Base-by-base conservation (phyloP, 352 stramenopile species). In the Globisporangium acanthophoron region DNA sequence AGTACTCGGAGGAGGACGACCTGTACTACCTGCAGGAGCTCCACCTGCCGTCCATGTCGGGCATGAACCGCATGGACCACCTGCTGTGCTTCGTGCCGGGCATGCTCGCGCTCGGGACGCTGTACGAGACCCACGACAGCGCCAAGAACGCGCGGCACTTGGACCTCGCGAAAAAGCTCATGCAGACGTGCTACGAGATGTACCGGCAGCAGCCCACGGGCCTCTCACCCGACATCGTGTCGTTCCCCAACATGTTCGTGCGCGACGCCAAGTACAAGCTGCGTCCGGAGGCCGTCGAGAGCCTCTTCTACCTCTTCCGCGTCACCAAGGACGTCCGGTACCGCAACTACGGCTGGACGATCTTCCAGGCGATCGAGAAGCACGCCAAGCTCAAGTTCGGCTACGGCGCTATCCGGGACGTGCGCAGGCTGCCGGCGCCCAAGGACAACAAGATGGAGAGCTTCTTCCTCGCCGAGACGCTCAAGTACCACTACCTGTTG, bases 401-500 rank as follows among this genome's bases (percentile, higher is more conserved):
- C 5, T 99, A 98, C 64, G 95, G 88, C 12, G 74, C 74, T 50
- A 53, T 88, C 41, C 9, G 67, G 24, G 62, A 92, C 56, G 76
- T 88, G 24, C 73, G 66, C 2, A 33, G 85, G 47, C 44, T 87
- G 35, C 68, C 69, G 5, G 53, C 72, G 21, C 52, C 61, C 35
- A 80, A 89, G n/a, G 82, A 98, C 20, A 87, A 99, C 84, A 88
- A 94, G 57, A 98, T 98, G 96, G 96, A 99, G 73, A 98, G 86
- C 52, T 99, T 99, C 73, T 99, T 99, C 70, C 64, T 98, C 37
- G 96, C 96, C 13, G 97, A 99, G 79, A 99, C 97, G 31, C 76
- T 99, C 46, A 99, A 99, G 80, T 99, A 99, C 64, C 73, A 98
- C 35, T 99, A 98, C 70, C 73, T 99, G 51, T 76, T 99, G 9